Evolutionary conservation across 768 basidiomycete genomes (phyloP).

Genomic region (Rhodotorula kratochvilovae): DNA sequence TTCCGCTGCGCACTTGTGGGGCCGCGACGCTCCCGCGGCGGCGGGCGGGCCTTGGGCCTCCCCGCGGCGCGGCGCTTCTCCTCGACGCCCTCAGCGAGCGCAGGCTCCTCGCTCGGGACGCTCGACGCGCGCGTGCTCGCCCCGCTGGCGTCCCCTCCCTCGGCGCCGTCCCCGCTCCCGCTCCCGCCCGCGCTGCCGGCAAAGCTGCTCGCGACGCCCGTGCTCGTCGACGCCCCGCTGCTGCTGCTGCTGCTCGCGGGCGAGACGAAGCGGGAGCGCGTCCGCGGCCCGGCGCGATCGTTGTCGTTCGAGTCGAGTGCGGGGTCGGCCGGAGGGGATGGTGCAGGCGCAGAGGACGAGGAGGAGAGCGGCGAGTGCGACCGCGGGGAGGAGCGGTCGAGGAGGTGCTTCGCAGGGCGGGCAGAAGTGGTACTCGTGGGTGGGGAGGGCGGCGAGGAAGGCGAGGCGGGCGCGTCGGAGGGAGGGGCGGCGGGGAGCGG

Average conservation of each 20-base stretch:
- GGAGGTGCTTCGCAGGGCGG: neutral
- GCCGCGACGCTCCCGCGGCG: neutral
- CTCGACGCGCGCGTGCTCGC: neutral
- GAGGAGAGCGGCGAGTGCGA: conserved; percentile 2
- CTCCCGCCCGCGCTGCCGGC: neutral
- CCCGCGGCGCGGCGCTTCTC: too few relatives aligned
- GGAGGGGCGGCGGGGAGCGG: neutral
- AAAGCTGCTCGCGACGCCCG: conserved; percentile 3
- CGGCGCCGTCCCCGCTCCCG: neutral
- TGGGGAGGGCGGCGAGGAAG: neutral
- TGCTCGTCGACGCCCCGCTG: neutral
- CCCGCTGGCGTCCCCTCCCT: neutral
- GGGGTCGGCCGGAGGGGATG: neutral
- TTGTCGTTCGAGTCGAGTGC: conserved; percentile 13
- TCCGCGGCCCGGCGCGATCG: neutral
- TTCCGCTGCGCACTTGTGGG: conserved; percentile 14
- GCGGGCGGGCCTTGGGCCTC: neutral
- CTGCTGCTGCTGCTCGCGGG: neutral
- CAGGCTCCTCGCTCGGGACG: neutral
- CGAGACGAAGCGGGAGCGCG: neutral
- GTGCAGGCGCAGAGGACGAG: neutral
- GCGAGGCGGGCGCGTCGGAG: neutral
- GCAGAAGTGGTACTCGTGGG: neutral
- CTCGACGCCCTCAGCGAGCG: neutral
- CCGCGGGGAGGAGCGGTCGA: conserved; percentile 6